These are phyloP conservation scores for Blastobotrys americana DNA, from an alignment of 805 yeast species.

Conservation along the genomic window DNA sequence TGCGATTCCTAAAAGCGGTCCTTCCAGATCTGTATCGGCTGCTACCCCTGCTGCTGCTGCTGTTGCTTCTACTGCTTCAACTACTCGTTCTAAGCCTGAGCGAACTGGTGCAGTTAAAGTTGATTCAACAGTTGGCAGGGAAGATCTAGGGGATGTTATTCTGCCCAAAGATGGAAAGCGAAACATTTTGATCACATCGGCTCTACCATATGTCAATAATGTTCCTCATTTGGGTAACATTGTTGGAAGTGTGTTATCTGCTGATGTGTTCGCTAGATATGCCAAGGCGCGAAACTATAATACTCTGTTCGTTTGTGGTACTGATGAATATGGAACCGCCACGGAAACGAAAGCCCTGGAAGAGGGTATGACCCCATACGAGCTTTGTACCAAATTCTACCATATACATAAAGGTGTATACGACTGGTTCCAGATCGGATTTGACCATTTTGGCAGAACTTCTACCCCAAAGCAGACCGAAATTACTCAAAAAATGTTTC, in stretches of 20 bases:
- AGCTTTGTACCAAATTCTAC: conserved; percentile 87
- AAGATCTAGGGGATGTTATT: conserved; percentile 32
- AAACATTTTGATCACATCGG: conserved; percentile 87
- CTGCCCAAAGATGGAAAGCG: conserved; percentile 65
- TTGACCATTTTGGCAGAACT: conserved; percentile 94
- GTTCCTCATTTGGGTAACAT: conserved; percentile 98
- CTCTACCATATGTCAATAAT: conserved; percentile 95
- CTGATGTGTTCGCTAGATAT: conserved; percentile 89
- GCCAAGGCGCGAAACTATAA: conserved; percentile 84
- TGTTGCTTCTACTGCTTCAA: conserved; percentile 23
- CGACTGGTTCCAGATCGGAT: conserved; percentile 94
- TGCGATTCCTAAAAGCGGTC: conserved; percentile 12
- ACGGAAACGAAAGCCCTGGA: conserved; percentile 97
- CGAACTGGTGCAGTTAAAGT: conserved; percentile 13
- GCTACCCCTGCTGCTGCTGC: conserved; percentile 8
- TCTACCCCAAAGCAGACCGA: conserved; percentile 87
- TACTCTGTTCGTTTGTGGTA: conserved; percentile 85
- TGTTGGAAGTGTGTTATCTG: conserved; percentile 88
- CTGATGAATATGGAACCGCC: conserved; percentile 99
- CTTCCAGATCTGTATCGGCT: conserved; percentile 13
- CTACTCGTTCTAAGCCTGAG: conserved; percentile 27
- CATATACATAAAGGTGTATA: conserved; percentile 81
- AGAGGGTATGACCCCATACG: conserved; percentile 80
- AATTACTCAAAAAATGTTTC: conserved; percentile 90
- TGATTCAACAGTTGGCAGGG: conserved; percentile 10